Evolutionary conservation across 1,284 basidiomycete species (phyloP).

Genomic region (Ustilago lituana): DNA sequence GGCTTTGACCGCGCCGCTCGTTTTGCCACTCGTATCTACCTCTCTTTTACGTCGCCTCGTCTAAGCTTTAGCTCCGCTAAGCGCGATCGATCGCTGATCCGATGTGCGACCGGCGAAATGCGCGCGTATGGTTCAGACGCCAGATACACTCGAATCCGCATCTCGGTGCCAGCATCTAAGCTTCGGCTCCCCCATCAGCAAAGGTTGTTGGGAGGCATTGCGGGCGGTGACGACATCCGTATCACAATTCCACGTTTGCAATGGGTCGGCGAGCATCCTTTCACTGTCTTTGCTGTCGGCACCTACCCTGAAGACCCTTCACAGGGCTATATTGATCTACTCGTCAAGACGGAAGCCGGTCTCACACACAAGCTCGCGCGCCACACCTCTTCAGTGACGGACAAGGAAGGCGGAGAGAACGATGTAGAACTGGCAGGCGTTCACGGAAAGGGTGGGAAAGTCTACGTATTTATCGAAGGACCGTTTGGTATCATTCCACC

Average conservation of each 20-base stretch:
- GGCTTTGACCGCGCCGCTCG: conserved; percentile 45
- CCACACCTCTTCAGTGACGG: not conserved
- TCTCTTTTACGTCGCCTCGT: conserved; percentile 24
- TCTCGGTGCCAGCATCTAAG: conserved; percentile 28
- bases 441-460: not conserved
- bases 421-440: conserved; percentile 15
- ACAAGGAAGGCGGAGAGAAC: not conserved
- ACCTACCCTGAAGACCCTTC: conserved; percentile 2
- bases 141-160: conserved; percentile 26
- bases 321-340: conserved; percentile 31
- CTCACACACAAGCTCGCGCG: conserved; percentile 36
- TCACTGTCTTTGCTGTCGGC: conserved; percentile 40
- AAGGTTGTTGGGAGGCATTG: conserved; percentile 13
- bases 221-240: conserved; percentile 40
- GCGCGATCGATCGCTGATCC: not conserved
- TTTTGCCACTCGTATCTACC: conserved; percentile 16
- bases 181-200: conserved; percentile 17
- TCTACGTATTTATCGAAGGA: conserved; percentile 48
- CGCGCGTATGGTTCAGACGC: conserved; percentile 1
- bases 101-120: conserved; percentile 17
- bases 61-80: not conserved
- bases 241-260: conserved; percentile 47
- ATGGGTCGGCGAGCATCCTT: conserved; percentile 50
- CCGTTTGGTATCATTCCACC: conserved; percentile 36
- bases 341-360: conserved; percentile 39